Percentiles rank a stretch among this genome's conserved stretches.
Conservation (phyloP, 345 rosid species). For the Populus nigra region DNA sequence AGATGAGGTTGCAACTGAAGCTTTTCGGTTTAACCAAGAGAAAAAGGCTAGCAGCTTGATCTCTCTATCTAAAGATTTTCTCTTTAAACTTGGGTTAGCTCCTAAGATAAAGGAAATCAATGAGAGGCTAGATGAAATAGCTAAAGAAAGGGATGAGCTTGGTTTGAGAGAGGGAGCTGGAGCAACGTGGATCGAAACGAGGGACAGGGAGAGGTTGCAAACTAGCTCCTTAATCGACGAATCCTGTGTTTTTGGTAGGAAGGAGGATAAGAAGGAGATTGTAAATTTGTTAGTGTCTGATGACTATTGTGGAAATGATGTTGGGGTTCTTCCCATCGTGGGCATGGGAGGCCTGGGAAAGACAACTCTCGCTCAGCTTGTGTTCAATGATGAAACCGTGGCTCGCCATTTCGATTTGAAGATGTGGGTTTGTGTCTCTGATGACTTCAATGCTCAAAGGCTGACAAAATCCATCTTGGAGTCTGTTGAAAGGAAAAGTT, state of each 20-base stretch:
- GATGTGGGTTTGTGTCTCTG: slow-evolving; percentile 23
- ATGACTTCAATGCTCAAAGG: slow-evolving; percentile 7
- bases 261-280: background rate
- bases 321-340: slow-evolving; percentile 25
- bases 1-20: slow-evolving; percentile 18
- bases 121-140: background rate
- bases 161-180: slow-evolving; percentile 12
- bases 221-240: slow-evolving; percentile 18
- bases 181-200: background rate
- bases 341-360: slow-evolving; percentile 30
- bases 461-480: slow-evolving; percentile 11
- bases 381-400: background rate
- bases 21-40: slow-evolving; percentile 5
- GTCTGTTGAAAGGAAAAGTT: background rate
- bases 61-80: background rate
- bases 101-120: slow-evolving; percentile 8
- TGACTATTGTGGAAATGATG: background rate
- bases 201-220: slow-evolving; percentile 2
- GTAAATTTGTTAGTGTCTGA: slow-evolving; percentile 13
- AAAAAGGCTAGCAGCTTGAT: background rate
- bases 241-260: slow-evolving; percentile 19
- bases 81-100: slow-evolving; percentile 3
- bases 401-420: background rate
- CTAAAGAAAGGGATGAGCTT: slow-evolving; percentile 9
- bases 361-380: background rate